These are phyloP conservation scores for Vigna angularis DNA, from an alignment of 306 rosid genomes.

Conservation along the genomic window DNA sequence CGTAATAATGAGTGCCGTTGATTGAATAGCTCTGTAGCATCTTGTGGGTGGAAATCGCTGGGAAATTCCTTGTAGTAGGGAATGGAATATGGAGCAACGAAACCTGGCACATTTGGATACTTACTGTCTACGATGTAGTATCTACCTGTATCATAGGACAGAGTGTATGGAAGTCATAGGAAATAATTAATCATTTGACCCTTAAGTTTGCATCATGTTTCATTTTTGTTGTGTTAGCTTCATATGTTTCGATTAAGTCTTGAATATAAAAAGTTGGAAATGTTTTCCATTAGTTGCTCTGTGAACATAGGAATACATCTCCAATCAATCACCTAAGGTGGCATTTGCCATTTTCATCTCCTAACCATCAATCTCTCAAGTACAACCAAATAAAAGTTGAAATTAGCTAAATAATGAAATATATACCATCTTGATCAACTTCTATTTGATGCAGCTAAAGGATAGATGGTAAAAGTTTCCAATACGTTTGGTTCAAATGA, in stretches of 20 bases:
- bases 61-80: constrained; percentile 66
- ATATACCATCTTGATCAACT: constrained; percentile 4
- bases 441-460: constrained; percentile 32
- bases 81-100: constrained; percentile 77
- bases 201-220: constrained; percentile 31
- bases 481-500: background rate
- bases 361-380: constrained; percentile 38
- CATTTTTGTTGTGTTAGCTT: constrained; percentile 6
- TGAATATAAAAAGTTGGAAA: constrained; percentile 16
- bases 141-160: constrained; percentile 67
- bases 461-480: background rate
- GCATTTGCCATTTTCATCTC: constrained; percentile 12
- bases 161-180: constrained; percentile 12
- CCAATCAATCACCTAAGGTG: constrained; percentile 8
- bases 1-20: constrained; percentile 75
- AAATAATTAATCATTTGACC: constrained; percentile 21
- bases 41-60: constrained; percentile 69
- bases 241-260: constrained; percentile 16
- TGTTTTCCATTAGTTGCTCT: constrained; percentile 5
- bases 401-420: constrained; percentile 7
- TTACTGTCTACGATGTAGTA: constrained; percentile 82
- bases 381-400: constrained; percentile 24
- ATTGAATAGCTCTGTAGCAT: constrained; percentile 79
- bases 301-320: background rate
- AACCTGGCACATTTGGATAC: constrained; percentile 80